These are phyloP conservation scores for Beauveria sp. DNA, from an alignment of 2,329 filamentous ascomycete genomes.

Conservation along the genomic window DNA sequence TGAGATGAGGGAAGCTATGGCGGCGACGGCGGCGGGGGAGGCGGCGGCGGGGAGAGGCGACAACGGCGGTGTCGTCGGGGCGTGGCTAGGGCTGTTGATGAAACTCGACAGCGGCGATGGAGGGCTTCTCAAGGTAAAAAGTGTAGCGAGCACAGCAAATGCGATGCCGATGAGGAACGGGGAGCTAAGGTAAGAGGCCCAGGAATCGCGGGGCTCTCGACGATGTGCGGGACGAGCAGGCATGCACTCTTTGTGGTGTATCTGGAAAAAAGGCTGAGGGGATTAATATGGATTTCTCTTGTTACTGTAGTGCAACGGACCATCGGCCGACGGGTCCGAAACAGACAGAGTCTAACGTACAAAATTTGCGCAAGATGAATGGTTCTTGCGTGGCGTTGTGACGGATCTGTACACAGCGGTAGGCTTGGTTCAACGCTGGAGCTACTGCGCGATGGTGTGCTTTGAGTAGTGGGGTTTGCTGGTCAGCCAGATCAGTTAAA, in stretches of 20 bases:
- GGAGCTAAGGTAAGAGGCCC: neutral
- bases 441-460: neutral
- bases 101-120: neutral
- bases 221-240: neutral
- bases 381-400: neutral
- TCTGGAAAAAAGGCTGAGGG: neutral
- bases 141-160: neutral
- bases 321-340: constrained; percentile 5
- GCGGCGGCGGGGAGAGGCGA: neutral
- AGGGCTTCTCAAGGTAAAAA: neutral
- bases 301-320: neutral
- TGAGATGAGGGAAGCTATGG: constrained; percentile 13
- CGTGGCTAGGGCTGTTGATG: neutral
- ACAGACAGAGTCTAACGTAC: neutral
- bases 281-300: neutral
- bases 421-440: neutral
- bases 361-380: neutral
- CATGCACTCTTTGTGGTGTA: neutral
- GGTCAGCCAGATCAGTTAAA: too few species aligned
- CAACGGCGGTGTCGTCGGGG: neutral
- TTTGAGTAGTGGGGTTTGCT: neutral
- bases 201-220: constrained; percentile 1
- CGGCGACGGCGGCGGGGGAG: neutral
- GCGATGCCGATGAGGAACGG: constrained; percentile 1
- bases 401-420: neutral